phyloP scores from a whole-genome alignment of 2,329 filamentous ascomycete species.

The Fusarium secorum region DNA sequence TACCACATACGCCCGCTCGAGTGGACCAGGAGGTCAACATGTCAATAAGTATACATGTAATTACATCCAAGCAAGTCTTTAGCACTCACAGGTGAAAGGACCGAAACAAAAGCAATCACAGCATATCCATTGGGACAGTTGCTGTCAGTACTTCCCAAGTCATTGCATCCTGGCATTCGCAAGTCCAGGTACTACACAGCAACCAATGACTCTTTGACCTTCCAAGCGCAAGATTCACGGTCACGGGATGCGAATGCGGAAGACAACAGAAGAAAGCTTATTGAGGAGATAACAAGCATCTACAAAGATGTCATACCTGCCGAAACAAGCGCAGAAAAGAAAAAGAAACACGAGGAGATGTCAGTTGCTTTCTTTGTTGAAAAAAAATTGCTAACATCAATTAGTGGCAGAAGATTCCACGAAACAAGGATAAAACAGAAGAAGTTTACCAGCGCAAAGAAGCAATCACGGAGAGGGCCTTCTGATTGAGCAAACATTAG shows the following conservation, averaged over 20 bases:
- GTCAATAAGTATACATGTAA: conserved; percentile 64
- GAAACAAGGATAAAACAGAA: conserved; percentile 56
- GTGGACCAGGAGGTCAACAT: conserved; percentile 68
- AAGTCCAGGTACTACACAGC: conserved; percentile 62
- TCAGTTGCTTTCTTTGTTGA: conserved; percentile 40
- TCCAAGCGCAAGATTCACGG: conserved; percentile 64
- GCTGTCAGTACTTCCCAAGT: conserved; percentile 53
- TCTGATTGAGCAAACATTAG: conserved; percentile 28
- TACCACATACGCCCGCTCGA: conserved; percentile 65
- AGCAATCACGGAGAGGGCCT: conserved; percentile 54
- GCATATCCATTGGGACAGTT: conserved; percentile 60
- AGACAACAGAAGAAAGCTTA: conserved; percentile 60
- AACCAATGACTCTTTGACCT: conserved; percentile 60
- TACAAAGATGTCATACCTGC: conserved; percentile 57
- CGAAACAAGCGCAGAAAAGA: conserved; percentile 56
- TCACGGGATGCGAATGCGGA: conserved; percentile 61
- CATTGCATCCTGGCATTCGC: conserved; percentile 58
- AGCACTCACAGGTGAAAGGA: conserved; percentile 58
- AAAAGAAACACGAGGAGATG: conserved; percentile 58
- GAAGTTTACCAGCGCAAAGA: conserved; percentile 60
- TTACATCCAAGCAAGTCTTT: conserved; percentile 47
- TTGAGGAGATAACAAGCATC: conserved; percentile 57
- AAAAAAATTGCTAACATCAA: conserved; percentile 8
- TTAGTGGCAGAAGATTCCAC: conserved; percentile 57
- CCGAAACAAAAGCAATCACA: conserved; percentile 67